phyloP scores from a whole-genome alignment of 371 early-diverging fungal species.

The Rhizomucor pusillus region DNA sequence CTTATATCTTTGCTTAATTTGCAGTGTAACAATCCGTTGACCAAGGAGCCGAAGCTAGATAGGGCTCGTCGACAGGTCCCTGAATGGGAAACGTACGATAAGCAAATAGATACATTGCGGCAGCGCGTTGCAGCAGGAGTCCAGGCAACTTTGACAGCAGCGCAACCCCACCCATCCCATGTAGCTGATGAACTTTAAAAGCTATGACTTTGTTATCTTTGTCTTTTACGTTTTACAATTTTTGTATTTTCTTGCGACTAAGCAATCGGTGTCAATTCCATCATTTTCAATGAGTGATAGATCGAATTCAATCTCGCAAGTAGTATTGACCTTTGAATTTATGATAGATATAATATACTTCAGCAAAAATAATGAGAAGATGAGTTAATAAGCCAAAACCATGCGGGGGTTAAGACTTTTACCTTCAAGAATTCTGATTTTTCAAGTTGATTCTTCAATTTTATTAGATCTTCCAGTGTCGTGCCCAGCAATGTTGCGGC shows the following conservation, averaged over 20 bases:
- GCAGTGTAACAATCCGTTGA: conserved; percentile 95
- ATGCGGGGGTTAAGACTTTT: too few species aligned
- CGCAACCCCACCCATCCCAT: background rate
- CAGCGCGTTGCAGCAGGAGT: conserved; percentile 11
- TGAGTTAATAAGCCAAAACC: too few species aligned
- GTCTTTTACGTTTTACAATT: background rate
- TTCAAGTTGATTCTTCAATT: too few species aligned
- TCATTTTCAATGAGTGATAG: background rate
- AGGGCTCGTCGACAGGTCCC: conserved; percentile 89
- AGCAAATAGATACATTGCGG: conserved; percentile 55
- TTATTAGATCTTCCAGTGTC: too few species aligned
- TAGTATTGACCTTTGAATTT: too few species aligned
- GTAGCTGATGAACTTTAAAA: conserved; percentile 5
- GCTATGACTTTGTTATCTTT: background rate
- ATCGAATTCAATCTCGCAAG: background rate
- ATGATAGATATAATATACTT: too few species aligned
- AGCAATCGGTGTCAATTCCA: background rate
- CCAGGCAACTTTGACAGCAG: background rate
- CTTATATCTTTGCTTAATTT: conserved; percentile 1
- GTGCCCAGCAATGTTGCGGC: too few species aligned
- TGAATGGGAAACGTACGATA: conserved; percentile 87
- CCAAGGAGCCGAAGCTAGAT: conserved; percentile 95
- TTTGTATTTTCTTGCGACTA: background rate
- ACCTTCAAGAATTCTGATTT: too few species aligned
- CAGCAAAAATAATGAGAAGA: too few species aligned